Conservation (phyloP, 75 land plant genomes). For the Chamaecyparis obtusa region DNA sequence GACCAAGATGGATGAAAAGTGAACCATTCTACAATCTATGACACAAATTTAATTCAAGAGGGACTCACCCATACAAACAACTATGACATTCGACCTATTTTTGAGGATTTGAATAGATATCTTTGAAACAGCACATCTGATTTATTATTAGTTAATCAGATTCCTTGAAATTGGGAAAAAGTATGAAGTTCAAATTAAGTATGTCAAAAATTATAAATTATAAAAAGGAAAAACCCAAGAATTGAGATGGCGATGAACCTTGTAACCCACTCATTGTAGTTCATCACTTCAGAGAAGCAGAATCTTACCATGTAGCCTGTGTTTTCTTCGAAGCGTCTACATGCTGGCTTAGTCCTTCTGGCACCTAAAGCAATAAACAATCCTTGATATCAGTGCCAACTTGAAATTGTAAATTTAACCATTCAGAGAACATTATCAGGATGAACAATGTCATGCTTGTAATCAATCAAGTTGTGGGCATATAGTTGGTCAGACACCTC, state of each 20-base stretch:
- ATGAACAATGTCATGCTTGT: not conserved
- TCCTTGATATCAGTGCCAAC: constrained; percentile 1
- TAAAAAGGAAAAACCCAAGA: not conserved
- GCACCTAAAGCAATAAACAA: constrained; percentile 53
- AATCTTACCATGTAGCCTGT: constrained; percentile 77
- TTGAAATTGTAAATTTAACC: not conserved
- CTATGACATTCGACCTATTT: not conserved
- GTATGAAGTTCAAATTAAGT: not conserved
- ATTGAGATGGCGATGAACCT: not conserved
- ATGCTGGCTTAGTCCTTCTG: constrained; percentile 64
- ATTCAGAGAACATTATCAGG: not conserved
- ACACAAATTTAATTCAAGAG: not conserved
- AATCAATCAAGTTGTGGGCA: not conserved
- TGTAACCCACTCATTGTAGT: not conserved
- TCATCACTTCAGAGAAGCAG: not conserved
- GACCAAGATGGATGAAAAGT: not conserved
- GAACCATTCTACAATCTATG: not conserved
- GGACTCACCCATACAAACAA: not conserved
- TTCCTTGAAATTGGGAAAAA: not conserved
- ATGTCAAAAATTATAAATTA: not conserved
- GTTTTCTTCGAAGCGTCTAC: constrained; percentile 76
- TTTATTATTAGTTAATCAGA: not conserved
- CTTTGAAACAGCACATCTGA: not conserved
- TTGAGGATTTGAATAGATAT: not conserved
- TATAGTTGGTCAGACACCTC: not conserved